Percentiles rank a stretch among this genome's conserved stretches.
Evolutionary conservation across 371 early-diverging fungal genomes (phyloP).

Genomic region (Mucor lusitanicus): DNA sequence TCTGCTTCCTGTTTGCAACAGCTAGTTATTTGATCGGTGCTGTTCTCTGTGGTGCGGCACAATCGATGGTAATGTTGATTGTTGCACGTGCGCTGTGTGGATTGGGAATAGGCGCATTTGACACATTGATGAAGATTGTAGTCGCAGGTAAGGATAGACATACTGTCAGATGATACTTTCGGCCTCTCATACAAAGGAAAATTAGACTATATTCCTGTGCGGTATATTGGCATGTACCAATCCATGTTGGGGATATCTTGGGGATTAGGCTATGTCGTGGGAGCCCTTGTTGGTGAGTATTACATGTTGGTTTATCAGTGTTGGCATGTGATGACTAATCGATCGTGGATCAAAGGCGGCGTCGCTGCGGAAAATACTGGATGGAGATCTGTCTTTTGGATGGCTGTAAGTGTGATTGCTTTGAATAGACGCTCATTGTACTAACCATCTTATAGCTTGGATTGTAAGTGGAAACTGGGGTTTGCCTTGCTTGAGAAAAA

Average conservation of each 20-base stretch:
- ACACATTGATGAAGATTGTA: slow-evolving; percentile 68
- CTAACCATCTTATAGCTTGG: slow-evolving; percentile 22
- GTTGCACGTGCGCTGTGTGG: slow-evolving; percentile 71
- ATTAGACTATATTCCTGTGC: slow-evolving; percentile 53
- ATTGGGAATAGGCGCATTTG: slow-evolving; percentile 71
- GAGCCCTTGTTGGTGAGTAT: slow-evolving; percentile 53
- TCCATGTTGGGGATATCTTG: slow-evolving; percentile 54
- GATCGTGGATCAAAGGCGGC: slow-evolving; percentile 25
- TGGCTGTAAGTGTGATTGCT: slow-evolving; percentile 30
- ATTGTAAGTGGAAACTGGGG: slow-evolving; percentile 20
- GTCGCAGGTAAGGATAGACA: slow-evolving; percentile 58
- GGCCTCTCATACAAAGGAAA: neutral
- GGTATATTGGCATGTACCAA: slow-evolving; percentile 61
- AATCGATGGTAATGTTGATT: slow-evolving; percentile 67
- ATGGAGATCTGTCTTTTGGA: slow-evolving; percentile 48
- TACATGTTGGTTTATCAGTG: neutral
- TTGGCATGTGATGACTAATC: neutral
- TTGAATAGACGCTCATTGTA: neutral
- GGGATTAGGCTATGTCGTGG: slow-evolving; percentile 59
- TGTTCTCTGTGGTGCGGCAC: slow-evolving; percentile 67
- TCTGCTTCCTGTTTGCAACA: slow-evolving; percentile 61
- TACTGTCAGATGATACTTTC: neutral
- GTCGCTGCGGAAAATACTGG: slow-evolving; percentile 27
- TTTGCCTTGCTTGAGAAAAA: neutral
- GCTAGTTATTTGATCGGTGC: slow-evolving; percentile 65